Evolutionary conservation across 306 rosid species (phyloP), one percentile per base, ranked within the genome.

Genomic region (Vigna angularis): DNA sequence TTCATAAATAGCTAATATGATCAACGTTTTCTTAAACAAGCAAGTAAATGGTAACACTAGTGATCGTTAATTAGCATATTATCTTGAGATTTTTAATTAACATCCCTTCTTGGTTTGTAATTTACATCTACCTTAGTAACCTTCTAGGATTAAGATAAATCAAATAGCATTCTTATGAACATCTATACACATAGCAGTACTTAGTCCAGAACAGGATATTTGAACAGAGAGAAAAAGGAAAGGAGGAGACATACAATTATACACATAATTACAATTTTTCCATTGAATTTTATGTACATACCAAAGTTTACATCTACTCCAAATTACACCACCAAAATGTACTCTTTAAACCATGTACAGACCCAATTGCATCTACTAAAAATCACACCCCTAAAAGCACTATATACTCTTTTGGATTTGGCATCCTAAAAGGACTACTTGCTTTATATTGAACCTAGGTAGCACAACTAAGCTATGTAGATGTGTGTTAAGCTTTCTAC

Each of bases 361-460:
- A 18, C 70, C 58, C 61, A 74, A 44, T 42, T 42, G 59, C 56
- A 22, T 58, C 10, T 40, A 40, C 47, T 48, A 38, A 64, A 64
- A 53, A 50, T 61, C 17, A 66, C 32, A 74, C 65, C 42, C 12
- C 68, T 70, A 72, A 52, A 62, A 30, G n/a, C 47, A 65, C 74
- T 65, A 52, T 68, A 48, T 66, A 58, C 76, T 48, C 26, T 58
- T 48, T 6, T 68, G 55, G 40, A 18, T 55, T 73, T 47, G 51
- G 66, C 66, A 16, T 56, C 57, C 79, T 78, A 70, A 47, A 56
- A 48, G 70, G 44, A 69, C 65, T 74, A 40, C 59, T 66, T 75
- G 80, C 80, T 22, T 72, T 36, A 56, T 14, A n/a, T 28, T 74
- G 55, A 72, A 75, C 79, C 84, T 79, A 56, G 22, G 66, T 75